These are phyloP conservation scores for Chimonanthus praecox DNA, from an alignment of 164 flowering plant species.

Conservation along the genomic window DNA sequence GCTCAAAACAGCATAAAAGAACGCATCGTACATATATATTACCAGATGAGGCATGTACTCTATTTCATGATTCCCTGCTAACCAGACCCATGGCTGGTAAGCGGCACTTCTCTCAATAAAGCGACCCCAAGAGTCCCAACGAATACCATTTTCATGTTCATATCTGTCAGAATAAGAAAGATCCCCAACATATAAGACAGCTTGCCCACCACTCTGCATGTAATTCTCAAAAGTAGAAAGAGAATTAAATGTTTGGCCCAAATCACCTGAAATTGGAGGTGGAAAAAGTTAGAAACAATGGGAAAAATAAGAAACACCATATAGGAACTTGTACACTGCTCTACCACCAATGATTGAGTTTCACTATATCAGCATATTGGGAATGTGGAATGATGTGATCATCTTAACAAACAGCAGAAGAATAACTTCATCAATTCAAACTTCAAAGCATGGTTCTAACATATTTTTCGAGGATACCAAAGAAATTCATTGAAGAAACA, in stretches of 20 bases:
- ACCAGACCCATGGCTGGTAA: conserved; percentile 97
- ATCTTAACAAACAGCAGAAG: not conserved
- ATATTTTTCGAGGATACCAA: too few relatives aligned
- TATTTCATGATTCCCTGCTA: conserved; percentile 94
- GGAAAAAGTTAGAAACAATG: not conserved
- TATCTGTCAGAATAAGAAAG: conserved; percentile 97
- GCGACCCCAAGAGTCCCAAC: conserved; percentile 98
- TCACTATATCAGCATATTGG: not conserved
- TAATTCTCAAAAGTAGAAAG: conserved; percentile 87
- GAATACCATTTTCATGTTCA: conserved; percentile 61
- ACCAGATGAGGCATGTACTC: conserved; percentile 91
- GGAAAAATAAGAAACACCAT: not conserved
- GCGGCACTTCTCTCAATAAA: conserved; percentile 76
- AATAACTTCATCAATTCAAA: too few relatives aligned
- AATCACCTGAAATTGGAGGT: conserved; percentile 58
- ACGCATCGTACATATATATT: conserved; percentile 5
- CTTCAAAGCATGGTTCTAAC: too few relatives aligned
- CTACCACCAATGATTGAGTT: not conserved
- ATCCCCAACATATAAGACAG: conserved; percentile 86
- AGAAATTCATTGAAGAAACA: too few relatives aligned
- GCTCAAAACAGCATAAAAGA: too few relatives aligned
- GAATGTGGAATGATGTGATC: not conserved
- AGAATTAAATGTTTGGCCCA: conserved; percentile 94
- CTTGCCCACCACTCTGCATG: conserved; percentile 47
- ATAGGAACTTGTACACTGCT: not conserved